Conservation (phyloP, 495 filamentous ascomycete genomes). For the Cenococcum geophilum region DNA sequence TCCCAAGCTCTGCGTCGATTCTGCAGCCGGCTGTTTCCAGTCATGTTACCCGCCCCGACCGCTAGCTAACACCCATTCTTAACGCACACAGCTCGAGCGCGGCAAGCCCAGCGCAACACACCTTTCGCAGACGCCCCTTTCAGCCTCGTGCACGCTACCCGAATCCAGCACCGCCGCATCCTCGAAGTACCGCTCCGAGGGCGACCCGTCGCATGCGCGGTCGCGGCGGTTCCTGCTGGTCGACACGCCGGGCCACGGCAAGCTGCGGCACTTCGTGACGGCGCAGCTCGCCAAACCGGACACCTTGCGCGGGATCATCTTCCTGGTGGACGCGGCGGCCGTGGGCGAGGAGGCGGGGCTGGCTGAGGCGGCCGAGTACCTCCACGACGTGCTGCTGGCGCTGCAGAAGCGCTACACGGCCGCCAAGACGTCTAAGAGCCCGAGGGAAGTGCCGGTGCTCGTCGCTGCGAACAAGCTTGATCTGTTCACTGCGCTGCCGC, state of each 20-base stretch:
- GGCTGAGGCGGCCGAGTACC: slow-evolving; percentile 64
- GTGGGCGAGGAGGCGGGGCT: slow-evolving; percentile 52
- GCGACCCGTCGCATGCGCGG: slow-evolving; percentile 61
- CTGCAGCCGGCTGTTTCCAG: neutral
- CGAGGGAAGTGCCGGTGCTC: slow-evolving; percentile 63
- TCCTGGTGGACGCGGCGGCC: slow-evolving; percentile 77
- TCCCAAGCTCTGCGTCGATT: neutral
- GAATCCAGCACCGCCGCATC: slow-evolving; percentile 53
- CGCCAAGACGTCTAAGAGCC: slow-evolving; percentile 52
- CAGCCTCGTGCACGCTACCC: slow-evolving; percentile 67
- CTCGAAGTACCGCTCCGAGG: slow-evolving; percentile 61
- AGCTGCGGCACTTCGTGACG: slow-evolving; percentile 58
- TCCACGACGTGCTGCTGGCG: slow-evolving; percentile 76
- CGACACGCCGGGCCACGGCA: slow-evolving; percentile 94
- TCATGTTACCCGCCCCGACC: neutral
- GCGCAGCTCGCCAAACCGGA: slow-evolving; percentile 37
- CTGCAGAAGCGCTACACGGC: slow-evolving; percentile 68
- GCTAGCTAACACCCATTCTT: neutral
- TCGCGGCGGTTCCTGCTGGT: slow-evolving; percentile 66
- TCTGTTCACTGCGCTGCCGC: slow-evolving; percentile 86
- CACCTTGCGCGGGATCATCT: slow-evolving; percentile 68
- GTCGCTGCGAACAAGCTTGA: slow-evolving; percentile 93
- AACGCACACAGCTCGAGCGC: slow-evolving; percentile 45
- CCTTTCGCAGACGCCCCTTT: slow-evolving; percentile 70
- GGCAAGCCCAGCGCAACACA: slow-evolving; percentile 55